Conservation (phyloP, 2,329 filamentous ascomycete genomes). For the Cladosporium sphaerospermum region DNA sequence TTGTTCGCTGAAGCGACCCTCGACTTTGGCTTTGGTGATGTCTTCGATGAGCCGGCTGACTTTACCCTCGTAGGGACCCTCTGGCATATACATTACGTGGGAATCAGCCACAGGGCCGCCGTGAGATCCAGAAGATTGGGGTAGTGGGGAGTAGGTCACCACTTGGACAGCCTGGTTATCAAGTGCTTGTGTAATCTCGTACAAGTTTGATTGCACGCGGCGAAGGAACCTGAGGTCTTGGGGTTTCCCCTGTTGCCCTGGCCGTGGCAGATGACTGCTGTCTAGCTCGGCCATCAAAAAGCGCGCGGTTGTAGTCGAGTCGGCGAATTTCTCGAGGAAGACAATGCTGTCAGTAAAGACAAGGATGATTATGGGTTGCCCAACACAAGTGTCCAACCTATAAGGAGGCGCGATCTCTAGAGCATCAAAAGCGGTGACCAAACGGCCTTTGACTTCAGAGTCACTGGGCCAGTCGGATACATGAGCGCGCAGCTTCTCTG, state of each 20-base stretch:
- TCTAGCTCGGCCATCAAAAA: slow-evolving; percentile 80
- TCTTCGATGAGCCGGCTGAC: slow-evolving; percentile 76
- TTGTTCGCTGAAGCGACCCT: slow-evolving; percentile 74
- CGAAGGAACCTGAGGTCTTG: slow-evolving; percentile 65
- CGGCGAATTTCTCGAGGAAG: slow-evolving; percentile 58
- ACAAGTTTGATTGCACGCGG: slow-evolving; percentile 17
- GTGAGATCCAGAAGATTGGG: neutral
- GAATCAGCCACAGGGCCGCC: slow-evolving; percentile 16
- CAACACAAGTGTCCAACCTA: slow-evolving; percentile 30
- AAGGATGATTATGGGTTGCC: slow-evolving; percentile 59
- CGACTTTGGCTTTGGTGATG: slow-evolving; percentile 75
- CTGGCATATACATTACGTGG: slow-evolving; percentile 54
- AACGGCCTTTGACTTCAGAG: slow-evolving; percentile 62
- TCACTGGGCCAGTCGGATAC: slow-evolving; percentile 27
- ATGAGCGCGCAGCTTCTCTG: slow-evolving; percentile 54
- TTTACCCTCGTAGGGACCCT: slow-evolving; percentile 71
- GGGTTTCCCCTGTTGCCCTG: slow-evolving; percentile 38
- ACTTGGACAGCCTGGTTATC: slow-evolving; percentile 25
- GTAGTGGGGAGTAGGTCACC: slow-evolving; percentile 22
- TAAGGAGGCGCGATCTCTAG: slow-evolving; percentile 71
- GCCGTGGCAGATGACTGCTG: slow-evolving; percentile 56
- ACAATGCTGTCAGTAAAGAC: slow-evolving; percentile 80
- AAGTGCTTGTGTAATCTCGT: slow-evolving; percentile 24
- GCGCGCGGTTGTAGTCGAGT: slow-evolving; percentile 57
- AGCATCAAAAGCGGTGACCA: slow-evolving; percentile 77